Evolutionary conservation across 179 eudicot genomes (phyloP).

Genomic region (Vitellaria paradoxa): DNA sequence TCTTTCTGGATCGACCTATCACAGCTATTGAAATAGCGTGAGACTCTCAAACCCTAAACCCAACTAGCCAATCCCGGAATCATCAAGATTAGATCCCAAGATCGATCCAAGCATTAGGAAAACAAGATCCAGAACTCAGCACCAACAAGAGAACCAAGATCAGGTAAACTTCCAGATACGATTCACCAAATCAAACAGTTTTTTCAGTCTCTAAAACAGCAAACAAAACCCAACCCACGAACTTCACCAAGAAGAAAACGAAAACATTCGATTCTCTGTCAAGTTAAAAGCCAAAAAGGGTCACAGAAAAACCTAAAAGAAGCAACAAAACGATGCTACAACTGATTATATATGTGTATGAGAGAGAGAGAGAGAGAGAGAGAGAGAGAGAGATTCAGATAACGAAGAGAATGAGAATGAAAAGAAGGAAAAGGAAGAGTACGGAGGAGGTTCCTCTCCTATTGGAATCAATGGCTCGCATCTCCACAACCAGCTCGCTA

Average conservation of each 20-base stretch:
- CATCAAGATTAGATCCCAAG: conserved; percentile 30
- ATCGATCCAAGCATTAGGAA: conserved; percentile 12
- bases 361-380: conserved; percentile 26
- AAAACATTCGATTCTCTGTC: background rate
- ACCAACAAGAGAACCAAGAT: conserved; percentile 16
- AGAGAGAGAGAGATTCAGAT: conserved; percentile 26
- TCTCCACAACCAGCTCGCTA: conserved; percentile 30
- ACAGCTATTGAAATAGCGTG: conserved; percentile 9
- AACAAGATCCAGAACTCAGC: conserved; percentile 25
- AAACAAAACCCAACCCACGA: background rate
- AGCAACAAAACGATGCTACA: conserved; percentile 4
- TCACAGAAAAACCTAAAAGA: conserved; percentile 12
- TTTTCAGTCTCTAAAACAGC: background rate
- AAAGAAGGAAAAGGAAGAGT: conserved; percentile 67
- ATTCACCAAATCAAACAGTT: conserved; percentile 19
- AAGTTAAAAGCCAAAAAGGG: background rate
- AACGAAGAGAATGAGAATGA: conserved; percentile 54
- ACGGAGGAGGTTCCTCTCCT: conserved; percentile 36
- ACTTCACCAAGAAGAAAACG: background rate
- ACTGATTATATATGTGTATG: background rate
- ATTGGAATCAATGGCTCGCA: conserved; percentile 33
- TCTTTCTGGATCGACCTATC: background rate
- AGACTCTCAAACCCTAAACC: conserved; percentile 17
- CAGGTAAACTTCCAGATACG: conserved; percentile 2
- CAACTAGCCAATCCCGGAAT: conserved; percentile 34